Percentiles rank a stretch among this genome's conserved stretches.
phyloP scores from a whole-genome alignment of 2,329 filamentous ascomycete species.

The Harringtonia lauricola region DNA sequence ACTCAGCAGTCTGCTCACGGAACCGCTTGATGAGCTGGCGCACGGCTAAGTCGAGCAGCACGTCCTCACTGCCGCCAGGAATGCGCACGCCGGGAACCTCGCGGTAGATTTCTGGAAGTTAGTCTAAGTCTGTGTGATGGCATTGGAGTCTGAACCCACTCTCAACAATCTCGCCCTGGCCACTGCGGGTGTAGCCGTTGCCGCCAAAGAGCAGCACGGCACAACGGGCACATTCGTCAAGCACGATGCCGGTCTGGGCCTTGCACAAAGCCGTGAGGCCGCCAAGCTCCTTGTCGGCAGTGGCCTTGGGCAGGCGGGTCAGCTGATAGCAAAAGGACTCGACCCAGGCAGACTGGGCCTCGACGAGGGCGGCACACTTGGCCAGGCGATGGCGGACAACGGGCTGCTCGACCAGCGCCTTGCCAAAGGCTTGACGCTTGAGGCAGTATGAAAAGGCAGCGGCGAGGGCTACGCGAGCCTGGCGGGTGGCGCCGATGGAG shows the following conservation, averaged over 20 bases:
- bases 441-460: slow-evolving; percentile 26
- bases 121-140: neutral
- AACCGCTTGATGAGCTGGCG: slow-evolving; percentile 54
- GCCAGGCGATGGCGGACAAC: slow-evolving; percentile 65
- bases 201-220: slow-evolving; percentile 64
- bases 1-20: neutral
- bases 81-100: slow-evolving; percentile 53
- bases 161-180: slow-evolving; percentile 61
- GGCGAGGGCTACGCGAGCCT: slow-evolving; percentile 32
- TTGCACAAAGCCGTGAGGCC: slow-evolving; percentile 64
- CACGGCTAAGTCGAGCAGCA: slow-evolving; percentile 59
- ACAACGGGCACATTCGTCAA: slow-evolving; percentile 60
- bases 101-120: slow-evolving; percentile 41
- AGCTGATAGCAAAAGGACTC: slow-evolving; percentile 62
- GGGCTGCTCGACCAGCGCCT: slow-evolving; percentile 54
- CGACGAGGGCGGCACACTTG: slow-evolving; percentile 56
- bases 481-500: slow-evolving; percentile 50
- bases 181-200: slow-evolving; percentile 58
- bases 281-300: slow-evolving; percentile 54
- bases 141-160: slow-evolving; percentile 33
- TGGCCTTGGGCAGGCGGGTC: slow-evolving; percentile 47
- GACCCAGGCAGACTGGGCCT: slow-evolving; percentile 62
- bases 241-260: slow-evolving; percentile 59
- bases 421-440: slow-evolving; percentile 26
- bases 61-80: slow-evolving; percentile 62